Evolutionary conservation across 1,139 yeast species (phyloP).

Genomic region (Blastobotrys arbuscula): DNA sequence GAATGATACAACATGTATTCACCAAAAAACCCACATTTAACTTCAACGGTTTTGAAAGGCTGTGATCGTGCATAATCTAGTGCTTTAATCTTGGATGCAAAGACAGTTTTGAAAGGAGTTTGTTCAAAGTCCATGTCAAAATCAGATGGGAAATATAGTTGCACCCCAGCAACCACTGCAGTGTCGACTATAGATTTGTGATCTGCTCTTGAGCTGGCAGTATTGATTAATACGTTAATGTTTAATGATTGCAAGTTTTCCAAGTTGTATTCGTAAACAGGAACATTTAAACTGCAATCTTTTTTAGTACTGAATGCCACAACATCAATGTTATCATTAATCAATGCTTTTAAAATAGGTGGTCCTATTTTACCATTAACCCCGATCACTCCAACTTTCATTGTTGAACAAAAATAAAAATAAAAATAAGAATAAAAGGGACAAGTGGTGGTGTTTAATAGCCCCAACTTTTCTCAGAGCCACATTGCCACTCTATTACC

Average conservation of each 20-base stretch:
- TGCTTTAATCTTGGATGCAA: conserved; percentile 4
- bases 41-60: conserved; percentile 1
- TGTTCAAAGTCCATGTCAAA: conserved; percentile 45
- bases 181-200: conserved; percentile 32
- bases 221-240: conserved; percentile 48
- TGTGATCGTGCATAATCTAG: conserved; percentile 5
- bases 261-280: background rate
- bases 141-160: conserved; percentile 57
- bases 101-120: conserved; percentile 11
- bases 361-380: conserved; percentile 48
- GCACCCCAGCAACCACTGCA: conserved; percentile 41
- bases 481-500: no score
- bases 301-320: conserved; percentile 37
- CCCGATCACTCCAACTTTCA: conserved; percentile 47
- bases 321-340: conserved; percentile 43
- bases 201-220: conserved; percentile 26
- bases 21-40: conserved; percentile 26
- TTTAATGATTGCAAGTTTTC: conserved; percentile 21
- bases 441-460: no score
- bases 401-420: no score
- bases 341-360: conserved; percentile 43
- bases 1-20: conserved; percentile 27
- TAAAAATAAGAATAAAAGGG: no score
- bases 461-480: no score
- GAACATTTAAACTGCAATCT: background rate